Conservation (phyloP, 164 flowering plant genomes). For the Aristolochia fimbriata region DNA sequence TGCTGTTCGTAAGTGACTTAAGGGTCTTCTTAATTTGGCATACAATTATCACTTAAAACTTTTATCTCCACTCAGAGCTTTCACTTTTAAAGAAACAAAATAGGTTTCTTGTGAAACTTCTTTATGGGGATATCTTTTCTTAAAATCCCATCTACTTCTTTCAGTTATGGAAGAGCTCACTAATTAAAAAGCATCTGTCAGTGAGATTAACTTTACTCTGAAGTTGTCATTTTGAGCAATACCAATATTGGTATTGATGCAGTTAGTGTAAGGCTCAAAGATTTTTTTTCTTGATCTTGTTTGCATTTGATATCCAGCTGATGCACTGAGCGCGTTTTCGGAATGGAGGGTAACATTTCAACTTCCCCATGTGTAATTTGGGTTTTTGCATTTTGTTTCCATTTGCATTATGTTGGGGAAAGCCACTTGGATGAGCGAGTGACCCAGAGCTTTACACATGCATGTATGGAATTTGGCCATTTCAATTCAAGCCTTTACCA, state of each 20-base stretch:
- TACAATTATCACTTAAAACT: too few relatives aligned
- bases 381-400: too few relatives aligned
- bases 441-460: neutral
- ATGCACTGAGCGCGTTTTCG: slow-evolving; percentile 69
- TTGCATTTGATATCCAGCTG: slow-evolving; percentile 39
- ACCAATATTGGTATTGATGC: too few relatives aligned
- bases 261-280: too few relatives aligned
- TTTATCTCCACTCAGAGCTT: too few relatives aligned
- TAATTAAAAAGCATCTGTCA: neutral
- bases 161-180: neutral
- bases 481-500: neutral
- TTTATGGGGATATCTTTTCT: neutral
- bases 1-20: too few relatives aligned
- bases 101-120: neutral
- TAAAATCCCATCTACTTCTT: neutral
- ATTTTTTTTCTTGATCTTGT: neutral
- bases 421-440: neutral
- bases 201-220: too few relatives aligned
- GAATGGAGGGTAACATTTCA: slow-evolving; percentile 61
- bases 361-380: neutral
- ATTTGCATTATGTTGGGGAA: neutral
- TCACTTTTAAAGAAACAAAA: too few relatives aligned
- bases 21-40: too few relatives aligned
- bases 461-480: neutral
- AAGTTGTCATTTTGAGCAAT: neutral